Base-by-base conservation (phyloP, 768 basidiomycete species). In the Macrocybe gigantea region DNA sequence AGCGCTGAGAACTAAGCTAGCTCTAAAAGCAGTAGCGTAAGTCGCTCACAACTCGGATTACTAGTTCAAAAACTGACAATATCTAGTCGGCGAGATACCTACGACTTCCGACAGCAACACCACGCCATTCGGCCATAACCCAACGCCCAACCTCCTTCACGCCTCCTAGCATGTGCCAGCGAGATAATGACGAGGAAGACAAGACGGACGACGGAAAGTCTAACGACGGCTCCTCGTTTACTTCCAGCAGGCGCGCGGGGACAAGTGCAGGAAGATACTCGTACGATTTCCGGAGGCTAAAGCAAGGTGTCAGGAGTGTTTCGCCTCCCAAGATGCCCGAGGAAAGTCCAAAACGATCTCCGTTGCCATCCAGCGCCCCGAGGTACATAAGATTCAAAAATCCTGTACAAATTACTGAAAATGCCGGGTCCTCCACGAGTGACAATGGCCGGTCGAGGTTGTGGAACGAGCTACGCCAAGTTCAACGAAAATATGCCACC, bases 21-120 rank as follows among this genome's bases (percentile, higher is more conserved):
- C 85, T 36, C 73, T 85, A 37, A 89, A 88, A 62, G 88, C 90
- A 44, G 82, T 90, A 41, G 87, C 86, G 90, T 93, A 62, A 72
- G 88, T 81, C 44, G 22, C 35, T 40, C 8, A 14, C 30, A 14
- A n/a, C 40, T 53, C 33, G 39, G 45, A 41, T 31, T 51, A 12
- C 53, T 47, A n/a, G 47, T 48, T 49, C 3, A 22, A 4, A 22
- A 22, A 22, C 22, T 22, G 22, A 22, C 22, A 22, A 22, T 22
- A 49, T 13, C 47, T 31, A 92, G 89, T 49, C 88, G 89, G 89
- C 90, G 36, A 78, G 88, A 56, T 86, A 88, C 65, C 76, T 92
- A 51, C 83, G 85, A 49, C 71, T 92, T 34, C 86, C 88, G 1
- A 70, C 80, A 14, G 65, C 76, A 38, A 64, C 73, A 37, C 72